phyloP scores from a whole-genome alignment of 345 rosid species.

The Xanthoceras sorbifolium region DNA sequence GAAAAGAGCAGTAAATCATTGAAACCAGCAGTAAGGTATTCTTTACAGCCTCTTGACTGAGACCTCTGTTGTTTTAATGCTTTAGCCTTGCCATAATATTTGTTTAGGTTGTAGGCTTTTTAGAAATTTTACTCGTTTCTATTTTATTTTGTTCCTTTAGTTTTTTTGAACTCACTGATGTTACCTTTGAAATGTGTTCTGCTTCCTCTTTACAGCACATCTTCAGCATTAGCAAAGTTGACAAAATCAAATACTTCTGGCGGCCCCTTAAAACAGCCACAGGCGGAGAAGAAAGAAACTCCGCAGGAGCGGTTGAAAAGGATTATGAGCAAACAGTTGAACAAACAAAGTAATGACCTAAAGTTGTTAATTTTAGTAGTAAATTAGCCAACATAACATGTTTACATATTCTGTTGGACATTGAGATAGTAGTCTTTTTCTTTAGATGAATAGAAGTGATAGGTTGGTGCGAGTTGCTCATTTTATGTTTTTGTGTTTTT shows the following conservation, averaged over 20 bases:
- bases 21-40: conserved; percentile 67
- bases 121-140: neutral
- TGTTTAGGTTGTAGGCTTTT: neutral
- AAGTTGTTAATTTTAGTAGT: conserved; percentile 5
- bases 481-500: neutral
- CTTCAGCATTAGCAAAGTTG: conserved; percentile 78
- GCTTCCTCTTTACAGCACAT: conserved; percentile 48
- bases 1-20: conserved; percentile 54
- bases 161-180: neutral
- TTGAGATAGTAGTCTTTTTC: neutral
- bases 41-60: neutral
- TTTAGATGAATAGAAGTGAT: neutral
- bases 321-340: conserved; percentile 93
- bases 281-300: conserved; percentile 84
- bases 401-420: neutral
- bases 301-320: conserved; percentile 97
- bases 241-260: conserved; percentile 59
- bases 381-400: neutral
- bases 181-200: neutral
- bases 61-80: neutral
- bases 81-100: neutral
- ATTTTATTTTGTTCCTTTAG: neutral
- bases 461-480: neutral
- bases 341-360: conserved; percentile 76
- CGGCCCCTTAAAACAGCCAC: conserved; percentile 58